A percentile compares a stretch with the other conserved stretches of the same genome.
These are phyloP conservation scores for Nepenthes gracilis DNA, from an alignment of 148 eudicot species.

Conservation along the genomic window DNA sequence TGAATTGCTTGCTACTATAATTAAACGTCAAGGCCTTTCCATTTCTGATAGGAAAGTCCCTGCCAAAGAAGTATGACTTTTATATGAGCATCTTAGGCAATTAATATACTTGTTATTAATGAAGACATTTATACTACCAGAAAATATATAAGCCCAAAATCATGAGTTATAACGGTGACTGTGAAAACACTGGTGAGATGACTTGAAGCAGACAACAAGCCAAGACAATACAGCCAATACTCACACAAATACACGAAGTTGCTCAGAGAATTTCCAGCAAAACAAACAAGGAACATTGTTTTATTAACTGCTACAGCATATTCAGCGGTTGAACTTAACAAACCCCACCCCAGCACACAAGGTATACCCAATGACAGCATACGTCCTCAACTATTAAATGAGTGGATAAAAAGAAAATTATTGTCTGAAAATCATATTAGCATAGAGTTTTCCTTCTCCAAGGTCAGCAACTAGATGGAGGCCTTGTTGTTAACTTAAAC, in stretches of 20 bases:
- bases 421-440: too few species aligned
- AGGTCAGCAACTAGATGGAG: neutral
- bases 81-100: neutral
- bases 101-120: too few species aligned
- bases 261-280: neutral
- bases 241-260: neutral
- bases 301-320: neutral
- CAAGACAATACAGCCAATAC: neutral
- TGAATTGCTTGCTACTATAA: slow-evolving; percentile 80
- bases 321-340: too few species aligned
- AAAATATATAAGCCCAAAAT: too few species aligned
- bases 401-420: neutral
- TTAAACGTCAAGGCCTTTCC: slow-evolving; percentile 66
- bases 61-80: slow-evolving; percentile 12
- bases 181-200: too few species aligned
- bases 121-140: too few species aligned
- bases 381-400: neutral
- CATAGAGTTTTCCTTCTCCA: too few species aligned
- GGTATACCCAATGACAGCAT: neutral
- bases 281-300: too few species aligned
- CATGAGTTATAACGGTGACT: too few species aligned
- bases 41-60: slow-evolving; percentile 60
- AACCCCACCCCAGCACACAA: neutral
- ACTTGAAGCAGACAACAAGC: neutral
- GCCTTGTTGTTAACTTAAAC: neutral